Evolutionary conservation across 371 early-diverging fungal species (phyloP).

Genomic region (Rhizopus delemar): DNA sequence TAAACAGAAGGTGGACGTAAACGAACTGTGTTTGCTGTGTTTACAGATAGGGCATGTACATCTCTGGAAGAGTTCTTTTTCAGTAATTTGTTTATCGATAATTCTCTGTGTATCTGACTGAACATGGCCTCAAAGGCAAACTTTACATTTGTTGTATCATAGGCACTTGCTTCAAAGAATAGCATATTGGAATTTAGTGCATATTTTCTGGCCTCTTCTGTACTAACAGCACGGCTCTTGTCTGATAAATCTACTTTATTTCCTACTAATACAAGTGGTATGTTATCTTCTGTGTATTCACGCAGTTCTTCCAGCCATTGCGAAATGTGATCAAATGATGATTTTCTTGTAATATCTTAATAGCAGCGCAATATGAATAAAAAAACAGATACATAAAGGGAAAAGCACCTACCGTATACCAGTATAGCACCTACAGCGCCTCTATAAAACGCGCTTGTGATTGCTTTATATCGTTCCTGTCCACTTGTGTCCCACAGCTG

Average conservation of each 20-base stretch:
- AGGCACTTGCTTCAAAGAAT: constrained; percentile 94
- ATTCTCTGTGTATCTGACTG: constrained; percentile 19
- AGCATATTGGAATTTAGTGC: constrained; percentile 76
- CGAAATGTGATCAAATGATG: constrained; percentile 87
- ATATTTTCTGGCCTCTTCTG: constrained; percentile 78
- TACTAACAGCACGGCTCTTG: constrained; percentile 43
- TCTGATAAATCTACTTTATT: constrained; percentile 98
- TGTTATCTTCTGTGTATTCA: constrained; percentile 89
- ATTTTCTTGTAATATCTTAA: constrained; percentile 90
- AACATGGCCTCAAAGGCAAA: constrained; percentile 69
- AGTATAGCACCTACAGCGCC: constrained; percentile 51
- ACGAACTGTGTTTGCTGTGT: constrained; percentile 9
- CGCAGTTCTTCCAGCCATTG: constrained; percentile 98
- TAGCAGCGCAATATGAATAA: not conserved
- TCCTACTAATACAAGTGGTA: constrained; percentile 95
- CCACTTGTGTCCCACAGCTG: constrained; percentile 93
- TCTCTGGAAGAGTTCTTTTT: constrained; percentile 13
- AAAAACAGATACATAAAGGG: not conserved
- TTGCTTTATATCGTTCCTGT: constrained; percentile 78
- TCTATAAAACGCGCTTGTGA: constrained; percentile 60
- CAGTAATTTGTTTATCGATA: constrained; percentile 18
- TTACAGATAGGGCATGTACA: constrained; percentile 10
- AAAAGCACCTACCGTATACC: constrained; percentile 38
- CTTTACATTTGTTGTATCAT: constrained; percentile 79
- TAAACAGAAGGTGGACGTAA: constrained; percentile 16